Conservation (phyloP, 73 alveolate genomes). For the Uronychia setigera region DNA sequence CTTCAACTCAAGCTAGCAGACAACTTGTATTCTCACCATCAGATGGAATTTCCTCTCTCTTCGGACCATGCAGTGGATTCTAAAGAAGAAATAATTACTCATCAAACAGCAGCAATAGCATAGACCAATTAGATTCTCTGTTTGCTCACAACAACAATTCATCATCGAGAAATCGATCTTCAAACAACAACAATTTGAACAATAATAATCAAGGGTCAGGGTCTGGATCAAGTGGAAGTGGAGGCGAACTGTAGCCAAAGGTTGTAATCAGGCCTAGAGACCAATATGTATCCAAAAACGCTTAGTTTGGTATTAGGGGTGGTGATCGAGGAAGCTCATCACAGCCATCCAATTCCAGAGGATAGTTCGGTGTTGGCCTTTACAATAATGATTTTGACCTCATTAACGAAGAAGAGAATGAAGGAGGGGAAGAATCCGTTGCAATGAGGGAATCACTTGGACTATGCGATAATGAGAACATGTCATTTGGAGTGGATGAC, state of each 20-base stretch:
- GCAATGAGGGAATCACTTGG: neutral
- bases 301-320: neutral
- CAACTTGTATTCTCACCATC: no score
- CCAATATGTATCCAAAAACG: neutral
- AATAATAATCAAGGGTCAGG: no score
- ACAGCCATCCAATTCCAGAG: no score
- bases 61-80: constrained; percentile 1
- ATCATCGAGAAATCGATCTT: neutral
- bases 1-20: no score
- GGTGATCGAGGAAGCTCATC: neutral
- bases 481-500: no score
- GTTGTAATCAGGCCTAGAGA: neutral
- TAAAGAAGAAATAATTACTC: neutral
- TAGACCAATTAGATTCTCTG: neutral
- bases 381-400: no score
- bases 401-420: neutral
- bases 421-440: neutral
- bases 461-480: no score
- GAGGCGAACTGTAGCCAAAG: neutral
- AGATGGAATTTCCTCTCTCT: no score
- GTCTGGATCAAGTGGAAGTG: neutral
- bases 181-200: neutral
- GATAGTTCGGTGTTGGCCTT: no score
- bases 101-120: no score
- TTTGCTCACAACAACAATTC: neutral